Evolutionary conservation across 805 yeast genomes (phyloP).

Genomic region (Metschnikowia peoriensis): DNA sequence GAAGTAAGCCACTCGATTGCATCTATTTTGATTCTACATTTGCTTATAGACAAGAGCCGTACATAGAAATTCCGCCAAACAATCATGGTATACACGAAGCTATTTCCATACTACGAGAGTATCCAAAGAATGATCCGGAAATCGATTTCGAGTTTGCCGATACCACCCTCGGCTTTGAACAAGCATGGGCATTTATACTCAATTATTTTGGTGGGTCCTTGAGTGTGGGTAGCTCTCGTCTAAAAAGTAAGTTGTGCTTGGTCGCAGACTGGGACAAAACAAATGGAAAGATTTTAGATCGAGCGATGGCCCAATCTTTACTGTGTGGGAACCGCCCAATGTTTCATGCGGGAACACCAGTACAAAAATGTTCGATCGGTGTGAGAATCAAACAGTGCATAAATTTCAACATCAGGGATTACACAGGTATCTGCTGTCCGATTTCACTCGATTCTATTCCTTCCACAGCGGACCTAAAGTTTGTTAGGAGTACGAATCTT

Average conservation of each 20-base stretch:
- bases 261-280: constrained; percentile 10
- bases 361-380: constrained; percentile 5
- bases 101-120: constrained; percentile 33
- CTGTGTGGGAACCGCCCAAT: not conserved
- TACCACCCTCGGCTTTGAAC: constrained; percentile 50
- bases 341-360: constrained; percentile 8
- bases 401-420: constrained; percentile 35
- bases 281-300: constrained; percentile 5
- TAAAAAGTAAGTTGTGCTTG: constrained; percentile 2
- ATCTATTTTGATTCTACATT: constrained; percentile 58
- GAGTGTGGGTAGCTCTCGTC: constrained; percentile 1
- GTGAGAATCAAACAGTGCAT: constrained; percentile 37
- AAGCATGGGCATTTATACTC: constrained; percentile 44
- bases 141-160: constrained; percentile 43
- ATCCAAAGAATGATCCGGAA: constrained; percentile 41
- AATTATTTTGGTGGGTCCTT: constrained; percentile 20
- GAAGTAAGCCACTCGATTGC: constrained; percentile 35
- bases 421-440: constrained; percentile 29
- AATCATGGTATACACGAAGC: constrained; percentile 38
- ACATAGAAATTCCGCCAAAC: constrained; percentile 43
- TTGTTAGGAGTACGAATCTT: constrained; percentile 17
- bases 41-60: constrained; percentile 49
- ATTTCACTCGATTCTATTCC: constrained; percentile 18
- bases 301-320: not conserved
- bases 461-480: constrained; percentile 13